These are phyloP conservation scores for Blastobotrys buckinghamii DNA, from an alignment of 1,139 yeast genomes.

Conservation along the genomic window DNA sequence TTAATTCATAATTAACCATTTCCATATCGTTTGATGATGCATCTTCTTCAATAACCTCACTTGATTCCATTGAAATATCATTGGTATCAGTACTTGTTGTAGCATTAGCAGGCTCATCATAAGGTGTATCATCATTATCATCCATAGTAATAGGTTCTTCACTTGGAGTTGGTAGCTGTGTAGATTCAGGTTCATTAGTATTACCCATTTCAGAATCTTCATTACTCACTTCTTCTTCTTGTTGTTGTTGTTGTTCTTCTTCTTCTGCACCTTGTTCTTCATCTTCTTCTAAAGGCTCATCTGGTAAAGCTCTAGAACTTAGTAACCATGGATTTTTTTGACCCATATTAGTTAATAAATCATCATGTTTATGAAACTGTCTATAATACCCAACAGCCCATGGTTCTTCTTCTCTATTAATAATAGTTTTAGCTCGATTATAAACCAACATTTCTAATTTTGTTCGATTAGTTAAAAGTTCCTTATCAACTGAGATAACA, in stretches of 20 bases:
- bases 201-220: not conserved
- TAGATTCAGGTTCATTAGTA: not conserved
- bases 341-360: not conserved
- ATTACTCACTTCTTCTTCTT: not conserved
- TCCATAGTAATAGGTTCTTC: not conserved
- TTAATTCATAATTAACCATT: not conserved
- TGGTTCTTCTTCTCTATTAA: not conserved
- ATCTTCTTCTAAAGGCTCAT: not conserved
- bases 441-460: slow-evolving; percentile 47
- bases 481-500: slow-evolving; percentile 50
- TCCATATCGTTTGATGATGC: not conserved
- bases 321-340: not conserved
- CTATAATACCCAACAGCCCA: not conserved
- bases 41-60: not conserved
- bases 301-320: not conserved
- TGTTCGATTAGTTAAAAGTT: slow-evolving; percentile 49
- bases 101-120: not conserved
- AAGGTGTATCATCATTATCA: not conserved
- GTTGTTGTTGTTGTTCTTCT: not conserved
- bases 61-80: too few species aligned
- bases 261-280: not conserved
- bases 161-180: not conserved
- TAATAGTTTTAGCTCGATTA: slow-evolving; percentile 6
- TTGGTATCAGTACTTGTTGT: not conserved
- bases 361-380: not conserved